Conservation (phyloP, 2,329 filamentous ascomycete species). For the Sporothrix protearum region DNA sequence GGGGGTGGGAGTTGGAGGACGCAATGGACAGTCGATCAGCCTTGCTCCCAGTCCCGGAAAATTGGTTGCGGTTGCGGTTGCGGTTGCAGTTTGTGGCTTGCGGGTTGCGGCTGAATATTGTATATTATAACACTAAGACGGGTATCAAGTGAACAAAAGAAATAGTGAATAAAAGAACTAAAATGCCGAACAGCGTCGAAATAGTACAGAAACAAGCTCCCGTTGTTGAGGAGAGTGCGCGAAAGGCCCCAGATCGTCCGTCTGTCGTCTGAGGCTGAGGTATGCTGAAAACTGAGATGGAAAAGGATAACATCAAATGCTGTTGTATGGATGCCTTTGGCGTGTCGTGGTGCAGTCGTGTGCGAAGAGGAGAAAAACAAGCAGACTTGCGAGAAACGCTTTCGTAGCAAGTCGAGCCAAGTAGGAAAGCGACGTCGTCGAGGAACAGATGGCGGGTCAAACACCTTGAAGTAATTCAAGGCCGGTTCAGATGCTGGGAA, state of each 20-base stretch:
- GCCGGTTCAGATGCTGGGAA: no score
- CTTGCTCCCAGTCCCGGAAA: background rate
- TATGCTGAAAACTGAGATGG: background rate
- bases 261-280: background rate
- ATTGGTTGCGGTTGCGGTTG: background rate
- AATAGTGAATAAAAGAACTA: background rate
- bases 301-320: background rate
- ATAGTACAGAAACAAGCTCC: background rate
- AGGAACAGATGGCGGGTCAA: background rate
- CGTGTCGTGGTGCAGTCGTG: conserved; percentile 7
- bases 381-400: background rate
- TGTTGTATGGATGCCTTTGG: background rate
- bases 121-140: conserved; percentile 21
- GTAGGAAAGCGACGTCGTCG: background rate
- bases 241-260: background rate
- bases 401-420: background rate
- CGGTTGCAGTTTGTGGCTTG: background rate
- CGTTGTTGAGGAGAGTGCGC: background rate
- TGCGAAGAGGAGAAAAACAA: background rate
- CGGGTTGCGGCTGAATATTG: conserved; percentile 10
- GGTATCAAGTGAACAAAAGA: conserved; percentile 22
- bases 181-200: background rate
- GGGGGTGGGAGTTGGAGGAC: background rate
- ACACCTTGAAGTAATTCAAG: background rate
- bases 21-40: background rate